Percentiles rank a stretch among this genome's conserved stretches.
phyloP scores from a whole-genome alignment of 1,284 basidiomycete genomes.

The Termitomyces sp. region DNA sequence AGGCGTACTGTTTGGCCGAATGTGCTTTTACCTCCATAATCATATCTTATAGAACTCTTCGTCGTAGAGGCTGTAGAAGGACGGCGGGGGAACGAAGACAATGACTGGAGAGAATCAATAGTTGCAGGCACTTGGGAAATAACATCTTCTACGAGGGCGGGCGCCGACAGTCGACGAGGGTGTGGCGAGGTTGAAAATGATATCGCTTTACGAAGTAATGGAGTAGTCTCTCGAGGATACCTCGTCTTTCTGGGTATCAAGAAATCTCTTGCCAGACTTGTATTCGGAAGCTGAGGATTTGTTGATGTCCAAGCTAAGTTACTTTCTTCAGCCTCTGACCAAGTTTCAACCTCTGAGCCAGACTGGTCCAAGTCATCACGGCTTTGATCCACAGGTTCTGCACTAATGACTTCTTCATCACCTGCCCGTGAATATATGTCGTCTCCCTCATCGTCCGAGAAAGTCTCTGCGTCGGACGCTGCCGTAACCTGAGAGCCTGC shows the following conservation, averaged over 20 bases:
- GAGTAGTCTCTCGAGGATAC: conserved; percentile 29
- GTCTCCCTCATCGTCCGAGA: conserved; percentile 32
- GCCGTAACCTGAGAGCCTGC: conserved; percentile 54
- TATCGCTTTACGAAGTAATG: conserved; percentile 40
- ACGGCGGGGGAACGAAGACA: conserved; percentile 19
- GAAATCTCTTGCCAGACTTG: background rate
- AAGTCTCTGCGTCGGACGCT: conserved; percentile 31
- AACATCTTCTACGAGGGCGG: conserved; percentile 5
- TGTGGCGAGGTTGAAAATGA: conserved; percentile 27
- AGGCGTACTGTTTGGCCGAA: conserved; percentile 73
- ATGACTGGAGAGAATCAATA: conserved; percentile 3
- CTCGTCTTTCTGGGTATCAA: background rate
- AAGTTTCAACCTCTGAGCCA: conserved; percentile 34
- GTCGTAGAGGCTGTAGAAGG: conserved; percentile 28
- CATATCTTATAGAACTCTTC: conserved; percentile 21
- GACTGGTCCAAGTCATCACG: conserved; percentile 17
- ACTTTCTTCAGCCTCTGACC: conserved; percentile 38
- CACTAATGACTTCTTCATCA: background rate
- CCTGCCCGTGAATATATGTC: conserved; percentile 12
- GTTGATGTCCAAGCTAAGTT: conserved; percentile 10
- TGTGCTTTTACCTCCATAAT: conserved; percentile 58
- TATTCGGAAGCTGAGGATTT: background rate
- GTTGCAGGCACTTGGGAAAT: background rate
- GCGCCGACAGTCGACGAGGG: conserved; percentile 17
- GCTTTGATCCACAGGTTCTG: conserved; percentile 12